Conservation (phyloP, 805 yeast genomes). For the Lipomyces mesembrius region DNA sequence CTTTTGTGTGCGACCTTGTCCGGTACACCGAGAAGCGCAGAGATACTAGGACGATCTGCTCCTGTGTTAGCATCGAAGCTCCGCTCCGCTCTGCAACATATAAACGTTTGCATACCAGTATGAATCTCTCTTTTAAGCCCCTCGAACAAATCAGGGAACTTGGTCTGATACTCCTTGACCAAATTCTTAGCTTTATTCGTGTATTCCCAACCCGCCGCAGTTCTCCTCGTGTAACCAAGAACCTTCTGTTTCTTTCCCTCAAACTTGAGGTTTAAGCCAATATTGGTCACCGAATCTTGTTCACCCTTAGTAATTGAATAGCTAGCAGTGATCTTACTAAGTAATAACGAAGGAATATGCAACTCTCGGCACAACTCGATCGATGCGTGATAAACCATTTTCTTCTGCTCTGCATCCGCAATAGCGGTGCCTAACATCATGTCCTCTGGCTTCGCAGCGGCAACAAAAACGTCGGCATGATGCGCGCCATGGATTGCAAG, state of each 20-base stretch:
- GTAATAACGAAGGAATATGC: slow-evolving; percentile 62
- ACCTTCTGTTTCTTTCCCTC: slow-evolving; percentile 81
- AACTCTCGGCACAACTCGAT: slow-evolving; percentile 64
- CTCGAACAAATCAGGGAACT: slow-evolving; percentile 66
- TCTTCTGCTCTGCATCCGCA: slow-evolving; percentile 58
- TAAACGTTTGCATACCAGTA: slow-evolving; percentile 17
- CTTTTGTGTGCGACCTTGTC: slow-evolving; percentile 42
- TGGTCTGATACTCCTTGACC: slow-evolving; percentile 60
- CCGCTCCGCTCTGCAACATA: neutral
- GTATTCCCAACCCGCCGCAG: slow-evolving; percentile 76
- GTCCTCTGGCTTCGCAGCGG: slow-evolving; percentile 49
- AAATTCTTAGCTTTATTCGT: slow-evolving; percentile 74
- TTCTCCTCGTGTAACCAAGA: slow-evolving; percentile 78
- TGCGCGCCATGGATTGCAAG: slow-evolving; percentile 47
- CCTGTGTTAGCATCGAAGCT: neutral
- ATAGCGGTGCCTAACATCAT: slow-evolving; percentile 68
- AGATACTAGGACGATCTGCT: slow-evolving; percentile 23
- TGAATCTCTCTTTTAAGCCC: slow-evolving; percentile 45
- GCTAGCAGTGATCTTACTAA: slow-evolving; percentile 78
- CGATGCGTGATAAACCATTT: slow-evolving; percentile 66
- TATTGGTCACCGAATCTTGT: slow-evolving; percentile 57
- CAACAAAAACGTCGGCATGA: slow-evolving; percentile 42
- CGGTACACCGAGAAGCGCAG: slow-evolving; percentile 15
- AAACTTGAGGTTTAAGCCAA: slow-evolving; percentile 85
- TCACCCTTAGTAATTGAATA: slow-evolving; percentile 62